Conservation (phyloP, 2,329 filamentous ascomycete genomes). For the Colletotrichum lini region DNA sequence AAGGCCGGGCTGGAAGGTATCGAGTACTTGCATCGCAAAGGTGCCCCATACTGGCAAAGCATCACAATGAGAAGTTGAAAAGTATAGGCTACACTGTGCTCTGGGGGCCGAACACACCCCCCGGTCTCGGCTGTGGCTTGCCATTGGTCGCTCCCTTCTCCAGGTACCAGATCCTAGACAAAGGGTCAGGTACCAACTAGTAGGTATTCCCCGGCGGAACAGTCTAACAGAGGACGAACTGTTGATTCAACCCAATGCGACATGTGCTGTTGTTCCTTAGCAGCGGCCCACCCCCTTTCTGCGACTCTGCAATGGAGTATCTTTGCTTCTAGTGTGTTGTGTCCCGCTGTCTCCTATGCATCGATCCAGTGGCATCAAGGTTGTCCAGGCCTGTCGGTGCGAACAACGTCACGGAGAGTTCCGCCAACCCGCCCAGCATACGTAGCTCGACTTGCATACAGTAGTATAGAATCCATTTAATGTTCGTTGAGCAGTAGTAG, state of each 20-base stretch:
- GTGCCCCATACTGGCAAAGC: neutral
- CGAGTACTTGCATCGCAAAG: neutral
- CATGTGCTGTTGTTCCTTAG: neutral
- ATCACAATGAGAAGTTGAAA: neutral
- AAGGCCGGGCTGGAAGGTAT: neutral
- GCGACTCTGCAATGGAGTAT: constrained; percentile 30
- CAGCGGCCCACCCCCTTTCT: constrained; percentile 17
- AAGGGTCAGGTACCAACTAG: constrained; percentile 6
- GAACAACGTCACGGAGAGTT: constrained; percentile 29
- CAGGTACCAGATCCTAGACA: constrained; percentile 18
- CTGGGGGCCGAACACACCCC: constrained; percentile 22
- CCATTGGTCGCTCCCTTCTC: constrained; percentile 17
- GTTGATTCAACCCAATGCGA: neutral
- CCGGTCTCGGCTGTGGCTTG: constrained; percentile 18
- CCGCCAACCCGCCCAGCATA: neutral
- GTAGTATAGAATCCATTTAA: neutral
- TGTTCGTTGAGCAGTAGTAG: neutral
- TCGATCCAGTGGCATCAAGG: constrained; percentile 1
- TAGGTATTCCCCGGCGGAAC: neutral
- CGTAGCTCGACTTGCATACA: constrained; percentile 18
- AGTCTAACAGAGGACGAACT: constrained; percentile 10
- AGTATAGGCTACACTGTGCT: constrained; percentile 13
- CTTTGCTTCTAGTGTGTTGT: constrained; percentile 21
- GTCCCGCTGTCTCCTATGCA: constrained; percentile 4
- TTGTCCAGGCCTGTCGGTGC: constrained; percentile 10